Evolutionary conservation across 257 asterid species (phyloP).

Genomic region (Solanum paucissectum): DNA sequence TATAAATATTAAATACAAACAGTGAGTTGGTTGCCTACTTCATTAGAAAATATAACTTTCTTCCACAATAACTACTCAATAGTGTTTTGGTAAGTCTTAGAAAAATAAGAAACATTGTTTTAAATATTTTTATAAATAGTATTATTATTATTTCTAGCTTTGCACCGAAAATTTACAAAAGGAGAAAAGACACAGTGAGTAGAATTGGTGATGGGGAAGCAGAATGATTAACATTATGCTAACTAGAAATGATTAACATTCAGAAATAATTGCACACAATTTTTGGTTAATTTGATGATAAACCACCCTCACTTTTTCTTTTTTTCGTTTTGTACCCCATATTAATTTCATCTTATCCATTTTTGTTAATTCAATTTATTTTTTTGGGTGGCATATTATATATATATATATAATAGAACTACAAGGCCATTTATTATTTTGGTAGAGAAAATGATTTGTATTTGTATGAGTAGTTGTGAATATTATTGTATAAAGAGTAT

Average conservation of each 20-base stretch:
- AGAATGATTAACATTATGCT: background rate
- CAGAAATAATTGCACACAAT: background rate
- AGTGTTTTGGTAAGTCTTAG: background rate
- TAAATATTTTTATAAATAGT: too few species aligned
- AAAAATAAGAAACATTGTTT: background rate
- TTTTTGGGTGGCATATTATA: background rate
- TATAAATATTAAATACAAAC: background rate
- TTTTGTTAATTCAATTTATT: too few species aligned
- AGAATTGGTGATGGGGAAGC: background rate
- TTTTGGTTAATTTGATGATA: background rate
- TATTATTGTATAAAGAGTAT: background rate
- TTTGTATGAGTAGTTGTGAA: background rate
- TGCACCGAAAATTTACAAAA: background rate
- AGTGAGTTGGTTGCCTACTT: background rate
- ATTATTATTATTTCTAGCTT: background rate
- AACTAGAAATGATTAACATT: background rate
- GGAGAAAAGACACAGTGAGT: background rate
- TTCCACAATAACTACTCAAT: background rate
- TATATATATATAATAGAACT: background rate
- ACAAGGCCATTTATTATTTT: background rate
- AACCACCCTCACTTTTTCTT: background rate
- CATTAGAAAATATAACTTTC: background rate
- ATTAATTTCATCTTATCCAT: too few species aligned
- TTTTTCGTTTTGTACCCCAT: background rate
- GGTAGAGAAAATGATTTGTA: background rate